Conservation (phyloP, 345 rosid species). For the Rhodamnia argentea region DNA sequence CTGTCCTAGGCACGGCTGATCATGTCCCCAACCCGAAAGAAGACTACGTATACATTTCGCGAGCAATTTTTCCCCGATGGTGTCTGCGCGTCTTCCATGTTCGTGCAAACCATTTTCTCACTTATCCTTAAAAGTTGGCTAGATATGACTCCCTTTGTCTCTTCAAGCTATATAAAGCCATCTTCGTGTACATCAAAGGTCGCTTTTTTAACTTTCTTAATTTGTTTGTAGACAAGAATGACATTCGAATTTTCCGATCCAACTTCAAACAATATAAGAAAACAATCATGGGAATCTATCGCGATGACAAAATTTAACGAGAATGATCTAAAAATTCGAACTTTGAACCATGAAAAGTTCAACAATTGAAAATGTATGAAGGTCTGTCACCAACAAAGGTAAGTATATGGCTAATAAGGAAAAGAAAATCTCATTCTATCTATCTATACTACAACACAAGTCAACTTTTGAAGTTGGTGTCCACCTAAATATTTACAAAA, state of each 20-base stretch:
- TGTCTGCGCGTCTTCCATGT: background rate
- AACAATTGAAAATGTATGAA: background rate
- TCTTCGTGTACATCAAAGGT: background rate
- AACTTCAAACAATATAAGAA: fast-evolving
- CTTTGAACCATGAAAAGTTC: background rate
- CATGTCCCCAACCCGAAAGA: background rate
- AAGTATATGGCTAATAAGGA: background rate
- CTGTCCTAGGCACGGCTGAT: background rate
- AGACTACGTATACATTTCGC: background rate
- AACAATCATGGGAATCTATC: background rate
- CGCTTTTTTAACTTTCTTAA: background rate
- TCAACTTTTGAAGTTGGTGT: background rate
- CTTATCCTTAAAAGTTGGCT: background rate
- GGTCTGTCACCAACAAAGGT: background rate
- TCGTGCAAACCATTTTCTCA: background rate
- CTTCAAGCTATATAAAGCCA: background rate
- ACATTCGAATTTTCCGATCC: background rate
- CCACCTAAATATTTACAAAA: background rate
- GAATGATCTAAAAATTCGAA: background rate
- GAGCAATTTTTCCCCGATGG: background rate
- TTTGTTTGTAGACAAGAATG: background rate
- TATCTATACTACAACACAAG: background rate
- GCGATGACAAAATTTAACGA: background rate
- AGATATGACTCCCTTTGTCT: background rate
- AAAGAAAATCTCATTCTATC: background rate